Evolutionary conservation across 23 red algal genomes (phyloP), one percentile per base, ranked within the genome.

Genomic region (Pyropia haitanensis): DNA sequence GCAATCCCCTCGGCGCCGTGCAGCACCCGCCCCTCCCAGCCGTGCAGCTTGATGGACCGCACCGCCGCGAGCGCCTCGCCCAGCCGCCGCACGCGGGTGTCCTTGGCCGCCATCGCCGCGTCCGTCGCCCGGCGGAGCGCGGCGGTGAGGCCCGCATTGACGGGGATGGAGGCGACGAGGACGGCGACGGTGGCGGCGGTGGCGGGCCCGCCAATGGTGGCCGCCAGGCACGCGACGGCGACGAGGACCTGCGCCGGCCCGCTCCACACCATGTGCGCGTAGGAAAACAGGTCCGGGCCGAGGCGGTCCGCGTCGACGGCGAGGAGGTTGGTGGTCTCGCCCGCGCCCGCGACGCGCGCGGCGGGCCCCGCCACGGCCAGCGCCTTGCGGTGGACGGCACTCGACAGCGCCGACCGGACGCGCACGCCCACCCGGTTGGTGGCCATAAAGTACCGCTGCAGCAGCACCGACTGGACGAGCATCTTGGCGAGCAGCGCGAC

Each of bases 31-130:
- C 10, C 10, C 10, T 88, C 81, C 91, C 91, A 95, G 30, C 82
- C 81, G 56, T 88, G 74, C 23, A 95, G 51, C 54, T 95, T 95
- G 31, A 95, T 80, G 15, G 88, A 18, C 62, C 88, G 82, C 25
- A 95, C 88, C 20, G 72, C 91, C 26, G 73, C 67, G 53, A 95
- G 70, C 14, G 73, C 79, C 79, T 95, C 91, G 13, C 63, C 54
- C 23, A 95, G 64, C 21, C 72, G 25, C 25, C 83, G 70, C 25
- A 95, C 91, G 3, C 91, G 66, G 56, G 75, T 64, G 63, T 95
- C 91, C 20, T 82, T 88, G 69, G 66, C 63, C 14, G 69, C 54
- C 60, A 80, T 72, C 1, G 81, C 63, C 17, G 7, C 68, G 25
- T 95, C 82, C 5, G 82, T 60, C 19, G 65, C 31, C 24, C 50